Conservation (phyloP, 75 land plant genomes). For the Cupressus sempervirens region DNA sequence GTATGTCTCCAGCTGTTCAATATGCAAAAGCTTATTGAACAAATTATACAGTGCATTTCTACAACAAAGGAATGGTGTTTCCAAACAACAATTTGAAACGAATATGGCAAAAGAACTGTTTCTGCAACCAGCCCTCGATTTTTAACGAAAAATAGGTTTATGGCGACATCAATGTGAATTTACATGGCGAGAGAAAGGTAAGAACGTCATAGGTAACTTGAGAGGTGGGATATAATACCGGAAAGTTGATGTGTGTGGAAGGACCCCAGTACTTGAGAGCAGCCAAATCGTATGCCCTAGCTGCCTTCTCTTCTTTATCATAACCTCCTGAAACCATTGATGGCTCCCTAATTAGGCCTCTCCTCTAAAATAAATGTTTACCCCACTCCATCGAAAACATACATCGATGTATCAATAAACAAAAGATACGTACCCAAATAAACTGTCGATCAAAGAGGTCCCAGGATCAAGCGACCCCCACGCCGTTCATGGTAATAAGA, state of each 20-base stretch:
- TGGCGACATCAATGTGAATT: too few species aligned
- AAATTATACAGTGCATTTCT: neutral
- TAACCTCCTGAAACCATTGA: conserved; percentile 41
- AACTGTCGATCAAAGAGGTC: neutral
- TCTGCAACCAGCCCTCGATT: too few species aligned
- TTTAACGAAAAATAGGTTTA: too few species aligned
- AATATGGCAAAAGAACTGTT: neutral
- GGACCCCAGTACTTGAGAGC: conserved; percentile 76
- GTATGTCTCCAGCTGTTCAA: conserved; percentile 12
- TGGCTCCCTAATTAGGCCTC: neutral
- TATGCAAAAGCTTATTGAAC: neutral
- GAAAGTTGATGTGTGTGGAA: conserved; percentile 61
- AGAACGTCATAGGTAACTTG: too few species aligned
- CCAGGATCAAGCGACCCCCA: neutral
- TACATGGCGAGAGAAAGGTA: neutral
- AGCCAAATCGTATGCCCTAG: conserved; percentile 62
- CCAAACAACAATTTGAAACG: neutral
- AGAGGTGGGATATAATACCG: conserved; percentile 21
- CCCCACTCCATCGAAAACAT: neutral
- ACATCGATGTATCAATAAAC: neutral
- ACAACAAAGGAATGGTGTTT: too few species aligned
- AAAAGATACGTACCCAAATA: conserved; percentile 11
- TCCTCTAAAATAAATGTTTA: neutral
- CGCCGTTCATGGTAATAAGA: neutral
- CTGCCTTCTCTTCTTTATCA: conserved; percentile 73